Evolutionary conservation across 2,329 filamentous ascomycete genomes (phyloP), one percentile per base, ranked within the genome.

Genomic region (Claviceps purpurea): DNA sequence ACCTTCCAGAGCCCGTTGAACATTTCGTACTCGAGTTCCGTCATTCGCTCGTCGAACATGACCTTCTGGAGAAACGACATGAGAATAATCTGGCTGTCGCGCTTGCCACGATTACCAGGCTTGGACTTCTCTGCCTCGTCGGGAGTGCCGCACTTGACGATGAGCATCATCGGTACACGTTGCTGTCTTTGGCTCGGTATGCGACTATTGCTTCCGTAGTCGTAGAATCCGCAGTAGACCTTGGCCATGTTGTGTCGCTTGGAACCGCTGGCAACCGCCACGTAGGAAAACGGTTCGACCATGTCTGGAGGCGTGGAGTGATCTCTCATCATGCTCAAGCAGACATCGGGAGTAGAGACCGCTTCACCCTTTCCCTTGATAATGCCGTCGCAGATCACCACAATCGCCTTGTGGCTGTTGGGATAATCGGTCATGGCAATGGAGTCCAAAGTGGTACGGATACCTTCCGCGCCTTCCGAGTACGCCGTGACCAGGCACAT

Each of bases 161-260:
- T 78, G 14, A 93, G 79, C 77, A 98, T 89, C 89, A 98, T 96
- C 2, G 93, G 94, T 26, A 98, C 91, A 53, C 93, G 86, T 70
- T 97, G 91, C 69, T 97, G 93, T 70, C 90, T 93, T 56, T 94
- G 88, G 1, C 74, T 59, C 1, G 91, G 85, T 56, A 98, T 87
- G 50, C 78, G 72, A 11, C 89, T 95, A 58, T 87, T 77, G 54
- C 78, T 72, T 50, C 94, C 93, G 62, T 97, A 98, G 68, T 97
- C 89, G 70, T 98, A 98, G 75, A 97, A 98, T 45, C 94, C 94
- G 52, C 90, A 85, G 69, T 97, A 96, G 53, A 97, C 82, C 75
- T 97, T 96, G 61, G 93, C 91, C 93, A 97, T 98, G 71, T 97
- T 98, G 80, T 98, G 94, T 61, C 93, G 84, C 74, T 98, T 98